A percentile compares a stretch with the other conserved stretches of the same genome.
These are phyloP conservation scores for Clarkia xantiana DNA, from an alignment of 345 rosid genomes.

Conservation along the genomic window DNA sequence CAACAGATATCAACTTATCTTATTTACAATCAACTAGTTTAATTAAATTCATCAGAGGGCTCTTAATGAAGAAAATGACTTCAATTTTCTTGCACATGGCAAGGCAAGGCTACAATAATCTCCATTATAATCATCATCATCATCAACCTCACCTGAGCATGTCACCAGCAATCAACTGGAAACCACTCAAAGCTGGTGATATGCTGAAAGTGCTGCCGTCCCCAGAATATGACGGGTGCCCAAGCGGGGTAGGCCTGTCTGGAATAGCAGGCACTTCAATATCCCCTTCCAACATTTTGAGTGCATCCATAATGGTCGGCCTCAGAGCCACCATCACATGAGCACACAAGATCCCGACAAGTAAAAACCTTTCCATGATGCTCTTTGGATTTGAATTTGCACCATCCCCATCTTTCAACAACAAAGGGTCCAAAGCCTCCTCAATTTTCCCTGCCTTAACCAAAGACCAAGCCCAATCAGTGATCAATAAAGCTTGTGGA, in stretches of 20 bases:
- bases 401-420: constrained; percentile 25
- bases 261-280: constrained; percentile 67
- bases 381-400: constrained; percentile 43
- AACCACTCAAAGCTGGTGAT: constrained; percentile 39
- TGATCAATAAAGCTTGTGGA: constrained; percentile 47
- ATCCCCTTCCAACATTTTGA: constrained; percentile 88
- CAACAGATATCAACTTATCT: too few species aligned
- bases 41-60: too few species aligned
- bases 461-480: constrained; percentile 90
- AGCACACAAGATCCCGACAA: constrained; percentile 72
- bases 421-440: constrained; percentile 38
- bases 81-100: too few species aligned
- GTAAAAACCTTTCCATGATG: constrained; percentile 72
- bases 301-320: constrained; percentile 67
- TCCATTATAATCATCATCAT: too few species aligned
- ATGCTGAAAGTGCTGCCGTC: constrained; percentile 28
- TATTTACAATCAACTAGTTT: too few species aligned
- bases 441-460: constrained; percentile 54
- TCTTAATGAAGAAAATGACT: too few species aligned
- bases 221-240: constrained; percentile 22
- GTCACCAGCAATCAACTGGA: constrained; percentile 25
- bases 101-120: too few species aligned
- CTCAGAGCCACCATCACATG: constrained; percentile 88
- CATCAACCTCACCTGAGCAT: constrained; percentile 10
- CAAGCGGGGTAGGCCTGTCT: constrained; percentile 58